Evolutionary conservation across 805 yeast species (phyloP).

Genomic region (Jamesozyma piceae): DNA sequence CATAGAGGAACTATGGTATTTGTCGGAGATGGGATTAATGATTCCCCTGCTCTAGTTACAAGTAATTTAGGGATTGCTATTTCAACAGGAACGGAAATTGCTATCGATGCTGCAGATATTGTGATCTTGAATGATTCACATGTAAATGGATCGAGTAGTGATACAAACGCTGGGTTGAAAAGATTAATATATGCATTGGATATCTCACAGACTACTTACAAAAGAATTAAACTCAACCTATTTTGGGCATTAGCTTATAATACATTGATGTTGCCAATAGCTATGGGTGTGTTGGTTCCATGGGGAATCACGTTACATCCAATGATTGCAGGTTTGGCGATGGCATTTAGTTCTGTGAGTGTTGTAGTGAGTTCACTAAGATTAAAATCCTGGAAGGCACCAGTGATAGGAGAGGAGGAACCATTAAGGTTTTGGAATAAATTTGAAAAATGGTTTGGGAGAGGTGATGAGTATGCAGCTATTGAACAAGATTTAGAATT

Average conservation of each 20-base stretch:
- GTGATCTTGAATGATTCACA: constrained; percentile 48
- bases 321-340: constrained; percentile 79
- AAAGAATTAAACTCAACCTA: constrained; percentile 69
- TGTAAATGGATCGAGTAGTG: constrained; percentile 5
- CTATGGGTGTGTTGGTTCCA: constrained; percentile 85
- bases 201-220: constrained; percentile 60
- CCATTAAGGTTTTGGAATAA: not conserved
- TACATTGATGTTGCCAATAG: constrained; percentile 77
- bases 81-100: constrained; percentile 89
- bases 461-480: not conserved
- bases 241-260: constrained; percentile 84
- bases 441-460: not conserved
- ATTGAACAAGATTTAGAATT: not conserved
- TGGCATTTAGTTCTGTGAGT: constrained; percentile 88
- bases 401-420: constrained; percentile 6
- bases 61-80: constrained; percentile 88
- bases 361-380: constrained; percentile 74
- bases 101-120: constrained; percentile 92
- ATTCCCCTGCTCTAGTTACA: constrained; percentile 88
- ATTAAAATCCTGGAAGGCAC: constrained; percentile 54
- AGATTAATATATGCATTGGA: constrained; percentile 57
- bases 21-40: constrained; percentile 97
- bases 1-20: constrained; percentile 50
- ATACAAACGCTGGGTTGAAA: constrained; percentile 25
- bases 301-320: constrained; percentile 74